A percentile compares a stretch with the other conserved stretches of the same genome.
Conservation (phyloP, 2,329 filamentous ascomycete genomes). For the Teratosphaeria gauchensis region DNA sequence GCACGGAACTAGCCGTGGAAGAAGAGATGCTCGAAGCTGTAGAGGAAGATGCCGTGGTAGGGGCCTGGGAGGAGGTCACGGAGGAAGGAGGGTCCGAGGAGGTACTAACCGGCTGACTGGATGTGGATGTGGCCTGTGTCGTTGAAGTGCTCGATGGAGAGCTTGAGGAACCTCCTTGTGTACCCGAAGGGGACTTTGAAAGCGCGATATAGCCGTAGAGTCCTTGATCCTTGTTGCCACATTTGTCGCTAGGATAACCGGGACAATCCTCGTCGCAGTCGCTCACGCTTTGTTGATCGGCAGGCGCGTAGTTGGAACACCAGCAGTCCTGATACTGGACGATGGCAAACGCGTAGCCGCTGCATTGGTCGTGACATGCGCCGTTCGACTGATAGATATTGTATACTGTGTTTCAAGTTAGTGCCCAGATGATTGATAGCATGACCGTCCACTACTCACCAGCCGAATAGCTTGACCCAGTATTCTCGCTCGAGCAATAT, state of each 20-base stretch:
- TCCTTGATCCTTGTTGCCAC: slow-evolving; percentile 46
- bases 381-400: slow-evolving; percentile 55
- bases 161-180: slow-evolving; percentile 29
- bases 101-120: slow-evolving; percentile 17
- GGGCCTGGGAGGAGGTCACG: slow-evolving; percentile 2
- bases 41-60: not conserved
- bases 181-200: slow-evolving; percentile 45
- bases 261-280: slow-evolving; percentile 54
- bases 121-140: slow-evolving; percentile 1
- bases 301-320: slow-evolving; percentile 62
- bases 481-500: slow-evolving; percentile 40
- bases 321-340: slow-evolving; percentile 58
- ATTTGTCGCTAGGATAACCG: slow-evolving; percentile 57
- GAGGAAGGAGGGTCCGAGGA: slow-evolving; percentile 4
- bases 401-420: slow-evolving; percentile 18
- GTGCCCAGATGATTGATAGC: not conserved
- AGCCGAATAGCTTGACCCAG: slow-evolving; percentile 23
- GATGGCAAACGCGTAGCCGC: slow-evolving; percentile 56
- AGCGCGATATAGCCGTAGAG: slow-evolving; percentile 59
- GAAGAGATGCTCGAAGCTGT: slow-evolving; percentile 5
- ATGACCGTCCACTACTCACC: slow-evolving; percentile 24
- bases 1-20: slow-evolving; percentile 4
- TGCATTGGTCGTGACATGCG: slow-evolving; percentile 54
- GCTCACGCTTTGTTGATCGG: slow-evolving; percentile 25
- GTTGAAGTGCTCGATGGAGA: slow-evolving; percentile 10